Evolutionary conservation across 768 basidiomycete genomes (phyloP), one percentile per base, ranked within the genome.

Genomic region (Mycena crocata): DNA sequence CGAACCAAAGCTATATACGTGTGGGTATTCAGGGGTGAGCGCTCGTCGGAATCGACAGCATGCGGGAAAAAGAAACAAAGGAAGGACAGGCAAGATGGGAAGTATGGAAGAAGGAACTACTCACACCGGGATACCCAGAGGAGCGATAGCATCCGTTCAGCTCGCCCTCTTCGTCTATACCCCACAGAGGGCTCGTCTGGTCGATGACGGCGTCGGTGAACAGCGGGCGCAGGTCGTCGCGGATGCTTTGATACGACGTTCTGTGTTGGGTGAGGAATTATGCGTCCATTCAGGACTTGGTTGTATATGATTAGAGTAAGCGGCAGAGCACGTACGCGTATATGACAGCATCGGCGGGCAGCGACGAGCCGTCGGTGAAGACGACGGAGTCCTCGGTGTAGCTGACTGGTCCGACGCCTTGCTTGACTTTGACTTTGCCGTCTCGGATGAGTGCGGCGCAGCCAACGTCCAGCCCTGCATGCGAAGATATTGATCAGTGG

Each of bases 341-440:
- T 14, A 87, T 81, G 7, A 87, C 77, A 15, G 80, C 78, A 59
- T 87, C 85, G n/a, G 79, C 82, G 28, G 76, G 65, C 3, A 84
- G 68, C n/a, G 73, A 67, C 13, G 76, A 77, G 23, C 81, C 81
- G 64, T 84, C 80, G 0, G 75, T 74, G 67, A 85, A 83, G 26
- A 80, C 64, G 4, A 84, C 58, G 19, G 74, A 76, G 45, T 77
- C 68, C 32, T 75, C 63, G 17, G 75, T 77, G 70, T 84, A 81
- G 14, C 70, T 69, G 32, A 75, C 74, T 42, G 84, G 78, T 63
- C 82, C 80, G 14, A 78, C 75, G 49, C 86, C 87, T 69, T 84
- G 84, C 78, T 88, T 89, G 66, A 89, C 74, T 70, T 86, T 85
- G 77, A 89, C 85, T 69, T 87, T 83, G 12, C 87, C 87, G 40